Percentiles rank a stretch among this genome's conserved stretches.
Evolutionary conservation across 164 flowering plant species (phyloP).

Genomic region (Brasenia schreberi): DNA sequence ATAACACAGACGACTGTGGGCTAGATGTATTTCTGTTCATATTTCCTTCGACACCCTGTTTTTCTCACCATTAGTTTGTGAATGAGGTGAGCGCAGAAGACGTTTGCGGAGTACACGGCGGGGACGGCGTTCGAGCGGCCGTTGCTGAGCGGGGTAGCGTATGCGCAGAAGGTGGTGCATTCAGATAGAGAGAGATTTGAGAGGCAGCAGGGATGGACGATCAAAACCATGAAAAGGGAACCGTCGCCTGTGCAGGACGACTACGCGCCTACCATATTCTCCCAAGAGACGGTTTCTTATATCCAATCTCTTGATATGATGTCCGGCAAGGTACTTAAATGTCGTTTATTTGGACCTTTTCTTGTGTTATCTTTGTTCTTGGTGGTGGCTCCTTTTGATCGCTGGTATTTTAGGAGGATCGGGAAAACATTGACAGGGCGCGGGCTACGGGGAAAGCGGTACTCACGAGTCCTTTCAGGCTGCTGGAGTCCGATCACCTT

Average conservation of each 20-base stretch:
- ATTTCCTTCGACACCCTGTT: too few relatives aligned
- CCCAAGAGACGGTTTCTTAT: constrained; percentile 81
- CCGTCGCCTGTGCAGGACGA: too few relatives aligned
- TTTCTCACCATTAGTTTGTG: too few relatives aligned
- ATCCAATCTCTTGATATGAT: constrained; percentile 84
- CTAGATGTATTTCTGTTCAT: too few relatives aligned
- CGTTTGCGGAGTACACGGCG: constrained; percentile 42
- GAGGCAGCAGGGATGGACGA: too few relatives aligned
- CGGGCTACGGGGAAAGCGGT: constrained; percentile 95
- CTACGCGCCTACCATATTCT: constrained; percentile 8
- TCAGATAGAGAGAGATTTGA: too few relatives aligned
- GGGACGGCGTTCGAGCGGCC: too few relatives aligned
- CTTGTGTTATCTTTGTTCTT: background rate
- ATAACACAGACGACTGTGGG: too few relatives aligned
- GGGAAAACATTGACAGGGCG: constrained; percentile 82
- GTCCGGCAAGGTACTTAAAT: constrained; percentile 74
- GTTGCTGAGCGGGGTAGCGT: too few relatives aligned
- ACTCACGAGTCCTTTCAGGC: constrained; percentile 71
- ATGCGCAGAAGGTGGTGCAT: too few relatives aligned
- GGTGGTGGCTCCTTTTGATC: background rate
- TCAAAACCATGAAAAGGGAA: too few relatives aligned
- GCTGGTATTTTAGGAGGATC: constrained; percentile 49
- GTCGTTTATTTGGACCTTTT: background rate
- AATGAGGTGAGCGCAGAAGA: constrained; percentile 37
- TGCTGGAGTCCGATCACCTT: constrained; percentile 80